Percentiles rank a stretch among this genome's conserved stretches.
Conservation (phyloP, 176 grass and related monocot species). For the Zoysia pacifica region DNA sequence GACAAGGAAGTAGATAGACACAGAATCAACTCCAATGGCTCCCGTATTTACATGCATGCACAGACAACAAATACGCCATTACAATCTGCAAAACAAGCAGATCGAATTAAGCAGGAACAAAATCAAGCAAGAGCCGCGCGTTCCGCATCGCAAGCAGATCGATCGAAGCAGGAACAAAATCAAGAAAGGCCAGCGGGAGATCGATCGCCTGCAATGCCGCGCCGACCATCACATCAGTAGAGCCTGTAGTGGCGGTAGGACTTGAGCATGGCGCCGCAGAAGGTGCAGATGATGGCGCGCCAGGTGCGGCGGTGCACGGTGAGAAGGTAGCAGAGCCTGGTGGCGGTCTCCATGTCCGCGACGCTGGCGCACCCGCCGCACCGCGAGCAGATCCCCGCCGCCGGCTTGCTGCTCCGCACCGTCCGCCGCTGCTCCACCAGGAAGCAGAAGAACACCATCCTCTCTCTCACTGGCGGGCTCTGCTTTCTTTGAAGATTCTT, state of each 20-base stretch:
- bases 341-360: slow-evolving; percentile 96
- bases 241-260: slow-evolving; percentile 79
- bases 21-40: neutral
- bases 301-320: slow-evolving; percentile 75
- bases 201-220: no score
- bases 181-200: slow-evolving; percentile 20
- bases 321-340: slow-evolving; percentile 87
- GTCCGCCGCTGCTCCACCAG: slow-evolving; percentile 86
- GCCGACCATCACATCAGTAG: slow-evolving; percentile 8
- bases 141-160: no score
- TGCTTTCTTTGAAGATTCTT: neutral
- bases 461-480: no score
- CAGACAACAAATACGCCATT: slow-evolving; percentile 8
- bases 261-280: slow-evolving; percentile 98
- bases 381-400: slow-evolving; percentile 95
- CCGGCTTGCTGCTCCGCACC: slow-evolving; percentile 98
- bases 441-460: slow-evolving; percentile 97
- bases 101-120: neutral
- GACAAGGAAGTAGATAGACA: neutral
- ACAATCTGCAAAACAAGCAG: slow-evolving; percentile 7
- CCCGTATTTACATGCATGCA: slow-evolving; percentile 17
- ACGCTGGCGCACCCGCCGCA: slow-evolving; percentile 94
- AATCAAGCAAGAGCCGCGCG: no score
- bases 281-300: slow-evolving; percentile 98
- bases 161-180: neutral